Base-by-base conservation (phyloP, 179 eudicot genomes). In the Gypsophila paniculata region DNA sequence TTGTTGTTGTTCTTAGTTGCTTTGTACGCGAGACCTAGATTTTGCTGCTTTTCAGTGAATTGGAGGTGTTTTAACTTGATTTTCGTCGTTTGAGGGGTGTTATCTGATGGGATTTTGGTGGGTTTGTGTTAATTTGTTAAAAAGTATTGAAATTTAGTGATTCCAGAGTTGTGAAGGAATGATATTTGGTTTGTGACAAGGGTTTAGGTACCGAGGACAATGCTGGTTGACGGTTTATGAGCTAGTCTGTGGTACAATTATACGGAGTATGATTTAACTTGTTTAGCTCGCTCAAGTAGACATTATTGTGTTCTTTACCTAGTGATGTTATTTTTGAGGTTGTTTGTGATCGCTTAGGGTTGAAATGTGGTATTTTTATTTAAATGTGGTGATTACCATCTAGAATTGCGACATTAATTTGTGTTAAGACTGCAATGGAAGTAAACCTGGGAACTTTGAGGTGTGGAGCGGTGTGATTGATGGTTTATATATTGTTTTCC, bases 391-490 rank as follows among this genome's bases (percentile, higher is more conserved):
- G 44, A 8, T 17, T 18, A 29, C 29, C 19, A 52, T n/a, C 10
- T 10, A 19, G 73, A 39, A 57, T 18, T 70, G 65, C 25, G 6
- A 46, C 42, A 6, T 25, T 62, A 48, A 73, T 57, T 38, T 65
- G 26, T 39, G 44, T 32, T 38, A 64, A 34, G 22, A 52, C 15
- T 17, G 26, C 18, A 18, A 13, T 48, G 61, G 65, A 26, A 42
- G 48, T 36, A 54, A 42, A 46, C 63, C 49, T 11, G 55, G 36
- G 61, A 67, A 51, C 23, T 44, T 3, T 51, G 21, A 34, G 48
- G 53, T 6, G 58, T 73, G 22, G 44, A 22, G 12, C 5, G 6
- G 46, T 72, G 51, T 72, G 21, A 72, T 63, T 72, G 61, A 65
- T 38, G 17, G 19, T 32, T 61, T 62, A 7, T 61, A 5, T 60